phyloP scores from a whole-genome alignment of 2,329 filamentous ascomycete genomes.

The Phyllosticta citriasiana region DNA sequence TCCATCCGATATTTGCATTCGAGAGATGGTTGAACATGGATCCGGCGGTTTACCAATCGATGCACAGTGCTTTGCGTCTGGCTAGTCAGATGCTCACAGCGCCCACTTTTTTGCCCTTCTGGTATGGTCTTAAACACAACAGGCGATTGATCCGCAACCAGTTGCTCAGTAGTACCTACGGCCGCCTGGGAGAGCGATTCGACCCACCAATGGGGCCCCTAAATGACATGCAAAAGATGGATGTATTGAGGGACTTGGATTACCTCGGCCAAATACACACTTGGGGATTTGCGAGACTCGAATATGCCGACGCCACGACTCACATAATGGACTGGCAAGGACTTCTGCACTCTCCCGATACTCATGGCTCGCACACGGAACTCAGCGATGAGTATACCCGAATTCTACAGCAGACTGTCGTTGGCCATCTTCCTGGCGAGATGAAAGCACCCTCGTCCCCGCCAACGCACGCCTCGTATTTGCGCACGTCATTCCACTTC shows the following conservation, averaged over 20 bases:
- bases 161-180: background rate
- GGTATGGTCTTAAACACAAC: background rate
- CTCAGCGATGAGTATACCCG: constrained; percentile 2
- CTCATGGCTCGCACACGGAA: background rate
- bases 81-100: background rate
- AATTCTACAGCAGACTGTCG: background rate
- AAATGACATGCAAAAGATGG: background rate
- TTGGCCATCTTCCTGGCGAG: background rate
- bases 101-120: background rate
- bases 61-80: background rate
- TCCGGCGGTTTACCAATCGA: background rate
- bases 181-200: background rate
- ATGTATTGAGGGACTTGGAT: background rate
- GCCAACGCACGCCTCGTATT: constrained; percentile 1
- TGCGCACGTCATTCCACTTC: constrained; percentile 8
- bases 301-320: constrained; percentile 5
- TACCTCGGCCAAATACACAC: background rate
- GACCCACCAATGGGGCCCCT: background rate
- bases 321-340: background rate
- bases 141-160: background rate
- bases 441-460: background rate
- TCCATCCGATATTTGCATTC: background rate
- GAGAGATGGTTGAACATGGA: background rate
- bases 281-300: background rate
- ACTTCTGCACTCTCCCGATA: background rate